Evolutionary conservation across 192 early-diverging fungal genomes (phyloP).

Genomic region (Backusella parvicylindrica): DNA sequence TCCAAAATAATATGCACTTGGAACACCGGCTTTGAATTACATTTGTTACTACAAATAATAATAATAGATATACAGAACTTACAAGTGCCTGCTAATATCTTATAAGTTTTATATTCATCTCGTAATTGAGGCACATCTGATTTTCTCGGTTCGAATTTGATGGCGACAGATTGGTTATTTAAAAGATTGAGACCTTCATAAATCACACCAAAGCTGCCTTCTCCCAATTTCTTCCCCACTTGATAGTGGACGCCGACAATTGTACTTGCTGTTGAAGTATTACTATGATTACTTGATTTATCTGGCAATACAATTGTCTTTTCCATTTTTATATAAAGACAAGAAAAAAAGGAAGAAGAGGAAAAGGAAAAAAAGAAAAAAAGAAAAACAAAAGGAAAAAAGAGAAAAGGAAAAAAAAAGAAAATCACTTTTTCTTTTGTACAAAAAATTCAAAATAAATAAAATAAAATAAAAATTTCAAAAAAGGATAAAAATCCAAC

Average conservation of each 20-base stretch:
- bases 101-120: constrained; percentile 95
- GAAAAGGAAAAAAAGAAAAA: neutral
- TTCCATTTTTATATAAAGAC: neutral
- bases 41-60: neutral
- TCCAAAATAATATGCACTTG: constrained; percentile 92
- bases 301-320: neutral
- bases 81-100: constrained; percentile 76
- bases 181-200: constrained; percentile 96
- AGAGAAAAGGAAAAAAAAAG: neutral
- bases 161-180: constrained; percentile 89
- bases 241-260: constrained; percentile 94
- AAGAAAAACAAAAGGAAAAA: neutral
- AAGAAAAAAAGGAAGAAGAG: too few relatives aligned
- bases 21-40: constrained; percentile 70
- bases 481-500: neutral
- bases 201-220: constrained; percentile 97
- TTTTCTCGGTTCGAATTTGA: constrained; percentile 97
- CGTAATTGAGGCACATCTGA: constrained; percentile 94
- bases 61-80: constrained; percentile 5
- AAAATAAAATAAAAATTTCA: neutral
- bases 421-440: neutral
- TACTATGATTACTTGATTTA: neutral
- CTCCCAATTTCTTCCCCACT: constrained; percentile 94
- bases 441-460: neutral
- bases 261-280: neutral